Conservation (phyloP, 2,329 filamentous ascomycete genomes). For the Apiospora pterosperma region DNA sequence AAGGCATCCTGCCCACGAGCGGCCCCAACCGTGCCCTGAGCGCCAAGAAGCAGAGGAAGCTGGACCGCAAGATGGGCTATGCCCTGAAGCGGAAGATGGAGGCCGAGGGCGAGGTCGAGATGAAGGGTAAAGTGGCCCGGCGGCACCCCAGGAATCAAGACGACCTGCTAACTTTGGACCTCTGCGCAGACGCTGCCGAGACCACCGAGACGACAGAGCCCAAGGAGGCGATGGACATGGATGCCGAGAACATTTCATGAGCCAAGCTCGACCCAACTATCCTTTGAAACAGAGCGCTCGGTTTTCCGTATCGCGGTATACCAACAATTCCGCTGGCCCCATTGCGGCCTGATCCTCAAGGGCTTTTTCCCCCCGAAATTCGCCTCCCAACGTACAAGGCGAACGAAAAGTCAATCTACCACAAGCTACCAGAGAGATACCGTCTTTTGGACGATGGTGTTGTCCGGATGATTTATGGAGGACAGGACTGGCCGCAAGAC, state of each 20-base stretch:
- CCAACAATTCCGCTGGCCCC: not conserved
- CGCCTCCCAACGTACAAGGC: not conserved
- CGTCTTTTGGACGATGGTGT: not conserved
- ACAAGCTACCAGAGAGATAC: not conserved
- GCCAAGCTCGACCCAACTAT: not conserved
- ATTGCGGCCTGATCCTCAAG: not conserved
- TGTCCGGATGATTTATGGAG: not conserved
- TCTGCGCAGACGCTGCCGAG: slow-evolving; percentile 3
- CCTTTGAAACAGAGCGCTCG: not conserved
- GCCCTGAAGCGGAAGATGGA: slow-evolving; percentile 38
- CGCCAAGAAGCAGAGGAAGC: slow-evolving; percentile 53
- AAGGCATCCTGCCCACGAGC: slow-evolving; percentile 52
- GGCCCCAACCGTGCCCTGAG: slow-evolving; percentile 49
- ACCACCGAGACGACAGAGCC: not conserved
- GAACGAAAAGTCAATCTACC: too few relatives aligned
- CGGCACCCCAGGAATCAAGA: not conserved
- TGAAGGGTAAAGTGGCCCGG: slow-evolving; percentile 23
- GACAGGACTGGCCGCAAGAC: not conserved
- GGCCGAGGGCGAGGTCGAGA: slow-evolving; percentile 28
- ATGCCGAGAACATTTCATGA: slow-evolving; percentile 13
- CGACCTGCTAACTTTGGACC: not conserved
- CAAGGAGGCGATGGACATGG: slow-evolving; percentile 10
- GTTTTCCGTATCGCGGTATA: not conserved
- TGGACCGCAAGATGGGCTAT: slow-evolving; percentile 51
- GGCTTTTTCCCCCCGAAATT: not conserved